Base-by-base conservation (phyloP, 108 stramenopile genomes). In the Seminavis robusta region DNA sequence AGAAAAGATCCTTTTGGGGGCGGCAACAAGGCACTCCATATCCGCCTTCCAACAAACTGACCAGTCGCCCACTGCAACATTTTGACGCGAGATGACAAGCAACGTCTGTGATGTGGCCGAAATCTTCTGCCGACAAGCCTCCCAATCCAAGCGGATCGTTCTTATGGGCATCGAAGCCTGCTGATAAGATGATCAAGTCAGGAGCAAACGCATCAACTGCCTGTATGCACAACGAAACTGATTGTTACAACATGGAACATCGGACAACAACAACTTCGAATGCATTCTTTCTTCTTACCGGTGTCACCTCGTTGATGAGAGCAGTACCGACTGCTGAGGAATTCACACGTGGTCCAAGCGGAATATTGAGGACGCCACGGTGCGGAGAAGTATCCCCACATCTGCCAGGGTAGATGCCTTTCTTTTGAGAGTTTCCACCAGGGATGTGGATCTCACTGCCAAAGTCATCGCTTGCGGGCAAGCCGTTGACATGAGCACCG, bases 31-130 rank as follows among this genome's bases (percentile, higher is more conserved):
- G 91, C 37, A 94, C 84, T 15, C 95, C 98, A 65, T 98, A 98
- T n/a, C 98, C 98, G 7, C 98, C 98, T 69, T 98, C 98, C 21
- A 98, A 69, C 9, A 97, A 81, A 50, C 90, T 90, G 10, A 98
- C 60, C 9, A 98, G 65, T 43, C 95, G 80, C 4, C 98, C 98
- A 64, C 88, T 88, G 79, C 98, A 98, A 40, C 73, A 76, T 25
- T 82, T 79, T 44, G 57, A 65, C 4, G 96, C 94, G 39, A 96
- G 73, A 49, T 88, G 73, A 56, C 94, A 87, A 7, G 83, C 65
- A 27, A 94, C 89, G 40, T 90, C 77, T 34, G 96, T 94, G 0
- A 94, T 62, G 28, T 60, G 72, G 16, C 81, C 84, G 64, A 91
- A 95, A 53, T 97, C 94, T 41, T 75, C 72, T 32, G 91, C 86